A percentile compares a stretch with the other conserved stretches of the same genome.
phyloP scores from a whole-genome alignment of 2,329 filamentous ascomycete genomes.

The Rhinocladiella mackenziei region DNA sequence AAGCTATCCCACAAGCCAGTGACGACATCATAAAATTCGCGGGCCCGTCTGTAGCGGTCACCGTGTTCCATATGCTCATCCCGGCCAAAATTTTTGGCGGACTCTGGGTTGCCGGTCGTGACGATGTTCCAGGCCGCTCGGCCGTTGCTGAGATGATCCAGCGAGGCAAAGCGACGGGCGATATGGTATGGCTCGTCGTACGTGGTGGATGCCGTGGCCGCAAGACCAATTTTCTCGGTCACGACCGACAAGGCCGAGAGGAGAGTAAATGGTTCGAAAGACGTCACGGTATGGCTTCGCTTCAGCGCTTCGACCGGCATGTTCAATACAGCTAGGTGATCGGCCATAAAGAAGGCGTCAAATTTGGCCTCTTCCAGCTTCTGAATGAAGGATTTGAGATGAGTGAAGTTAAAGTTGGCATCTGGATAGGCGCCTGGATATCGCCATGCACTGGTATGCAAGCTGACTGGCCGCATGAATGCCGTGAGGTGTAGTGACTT shows the following conservation, averaged over 20 bases:
- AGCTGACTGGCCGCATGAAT: conserved; percentile 56
- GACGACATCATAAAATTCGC: conserved; percentile 53
- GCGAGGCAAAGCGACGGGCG: conserved; percentile 51
- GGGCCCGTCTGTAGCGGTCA: conserved; percentile 50
- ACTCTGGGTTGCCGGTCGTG: conserved; percentile 52
- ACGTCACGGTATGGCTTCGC: conserved; percentile 56
- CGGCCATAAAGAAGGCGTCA: conserved; percentile 56
- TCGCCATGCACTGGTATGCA: conserved; percentile 56
- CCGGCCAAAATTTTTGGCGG: conserved; percentile 50
- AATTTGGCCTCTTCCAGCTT: conserved; percentile 50
- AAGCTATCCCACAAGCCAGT: conserved; percentile 54
- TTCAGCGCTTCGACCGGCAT: conserved; percentile 56
- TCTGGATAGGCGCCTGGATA: conserved; percentile 54
- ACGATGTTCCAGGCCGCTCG: conserved; percentile 55
- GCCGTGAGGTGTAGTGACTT: conserved; percentile 52
- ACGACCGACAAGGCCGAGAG: conserved; percentile 49
- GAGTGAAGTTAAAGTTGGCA: conserved; percentile 55
- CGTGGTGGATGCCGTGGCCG: conserved; percentile 53
- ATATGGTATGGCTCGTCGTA: conserved; percentile 55
- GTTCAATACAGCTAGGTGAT: conserved; percentile 53
- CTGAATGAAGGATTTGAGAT: conserved; percentile 52
- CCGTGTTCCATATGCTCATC: conserved; percentile 50
- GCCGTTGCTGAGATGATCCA: conserved; percentile 51
- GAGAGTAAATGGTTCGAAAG: conserved; percentile 55
- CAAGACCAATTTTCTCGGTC: conserved; percentile 50